phyloP scores from a whole-genome alignment of 2,329 filamentous ascomycete species.

The Tolypocladium tundrense region DNA sequence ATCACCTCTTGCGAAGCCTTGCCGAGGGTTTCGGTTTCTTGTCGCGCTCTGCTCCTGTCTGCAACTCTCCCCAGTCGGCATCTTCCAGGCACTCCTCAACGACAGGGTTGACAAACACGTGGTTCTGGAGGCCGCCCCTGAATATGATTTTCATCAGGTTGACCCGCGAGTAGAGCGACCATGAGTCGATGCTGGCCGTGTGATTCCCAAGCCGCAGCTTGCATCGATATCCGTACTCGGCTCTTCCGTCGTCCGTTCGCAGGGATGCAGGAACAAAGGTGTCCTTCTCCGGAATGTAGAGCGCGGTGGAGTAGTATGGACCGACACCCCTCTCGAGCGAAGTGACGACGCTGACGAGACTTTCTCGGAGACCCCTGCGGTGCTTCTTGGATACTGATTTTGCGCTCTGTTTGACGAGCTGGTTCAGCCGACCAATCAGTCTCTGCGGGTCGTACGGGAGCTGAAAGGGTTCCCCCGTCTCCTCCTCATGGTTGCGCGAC shows the following conservation, averaged over 20 bases:
- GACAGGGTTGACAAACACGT: slow-evolving; percentile 27
- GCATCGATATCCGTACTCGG: slow-evolving; percentile 42
- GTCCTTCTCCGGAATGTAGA: slow-evolving; percentile 27
- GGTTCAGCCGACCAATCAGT: slow-evolving; percentile 35
- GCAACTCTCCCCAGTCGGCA: slow-evolving; percentile 19
- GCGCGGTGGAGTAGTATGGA: slow-evolving; percentile 42
- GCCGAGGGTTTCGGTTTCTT: slow-evolving; percentile 3
- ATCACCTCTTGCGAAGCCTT: slow-evolving; percentile 12
- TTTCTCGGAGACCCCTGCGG: slow-evolving; percentile 35
- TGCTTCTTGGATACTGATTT: slow-evolving; percentile 40
- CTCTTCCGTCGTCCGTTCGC: slow-evolving; percentile 29
- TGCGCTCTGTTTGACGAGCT: slow-evolving; percentile 35
- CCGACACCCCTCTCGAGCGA: slow-evolving; percentile 44
- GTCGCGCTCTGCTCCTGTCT: slow-evolving; percentile 3
- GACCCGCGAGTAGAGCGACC: slow-evolving; percentile 39
- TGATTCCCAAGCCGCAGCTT: slow-evolving; percentile 37
- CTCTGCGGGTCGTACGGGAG: slow-evolving; percentile 40
- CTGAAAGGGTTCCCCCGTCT: slow-evolving; percentile 36
- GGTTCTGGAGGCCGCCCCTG: slow-evolving; percentile 30
- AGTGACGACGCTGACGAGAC: slow-evolving; percentile 40
- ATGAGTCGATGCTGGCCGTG: slow-evolving; percentile 36
- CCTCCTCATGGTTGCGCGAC: slow-evolving; percentile 36
- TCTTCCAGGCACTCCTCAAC: slow-evolving; percentile 27
- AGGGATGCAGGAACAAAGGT: slow-evolving; percentile 31
- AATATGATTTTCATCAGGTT: slow-evolving; percentile 37